Percentiles rank a stretch among this genome's conserved stretches.
These are phyloP conservation scores for Herpotrichia juniperi DNA, from an alignment of 2,329 filamentous ascomycete species.

Conservation along the genomic window DNA sequence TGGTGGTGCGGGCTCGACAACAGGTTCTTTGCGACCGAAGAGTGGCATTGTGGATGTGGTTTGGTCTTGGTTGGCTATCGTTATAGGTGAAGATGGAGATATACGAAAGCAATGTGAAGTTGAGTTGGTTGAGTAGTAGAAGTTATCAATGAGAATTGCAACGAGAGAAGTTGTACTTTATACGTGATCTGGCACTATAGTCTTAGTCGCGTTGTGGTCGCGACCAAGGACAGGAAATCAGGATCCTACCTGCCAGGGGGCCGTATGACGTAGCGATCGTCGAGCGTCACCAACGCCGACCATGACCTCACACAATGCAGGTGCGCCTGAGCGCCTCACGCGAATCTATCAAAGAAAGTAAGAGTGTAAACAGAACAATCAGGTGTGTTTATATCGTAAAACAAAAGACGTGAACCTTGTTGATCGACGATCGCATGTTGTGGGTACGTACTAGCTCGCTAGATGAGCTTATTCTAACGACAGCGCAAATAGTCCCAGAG, in stretches of 20 bases:
- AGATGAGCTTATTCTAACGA: conserved; percentile 27
- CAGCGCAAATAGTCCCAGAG: neutral
- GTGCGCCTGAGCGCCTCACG: neutral
- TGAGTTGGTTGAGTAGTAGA: too few relatives aligned
- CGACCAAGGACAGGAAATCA: neutral
- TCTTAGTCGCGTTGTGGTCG: neutral
- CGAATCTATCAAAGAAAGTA: neutral
- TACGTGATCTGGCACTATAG: too few relatives aligned
- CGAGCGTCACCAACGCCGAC: neutral
- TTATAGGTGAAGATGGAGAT: neutral
- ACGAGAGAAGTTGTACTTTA: too few relatives aligned
- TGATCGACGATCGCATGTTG: neutral
- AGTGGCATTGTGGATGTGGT: conserved; percentile 39
- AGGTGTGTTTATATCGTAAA: too few relatives aligned
- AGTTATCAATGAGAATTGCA: too few relatives aligned
- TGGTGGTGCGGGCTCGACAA: conserved; percentile 23
- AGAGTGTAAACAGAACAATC: too few relatives aligned
- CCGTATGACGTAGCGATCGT: neutral
- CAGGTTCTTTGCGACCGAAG: conserved; percentile 36
- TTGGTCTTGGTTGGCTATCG: too few relatives aligned
- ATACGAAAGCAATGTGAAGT: too few relatives aligned
- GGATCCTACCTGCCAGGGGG: neutral
- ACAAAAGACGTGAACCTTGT: neutral
- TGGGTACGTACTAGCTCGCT: conserved; percentile 5
- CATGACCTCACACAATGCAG: conserved; percentile 5